phyloP scores from a whole-genome alignment of 306 rosid species.

The Corylus heterophylla region DNA sequence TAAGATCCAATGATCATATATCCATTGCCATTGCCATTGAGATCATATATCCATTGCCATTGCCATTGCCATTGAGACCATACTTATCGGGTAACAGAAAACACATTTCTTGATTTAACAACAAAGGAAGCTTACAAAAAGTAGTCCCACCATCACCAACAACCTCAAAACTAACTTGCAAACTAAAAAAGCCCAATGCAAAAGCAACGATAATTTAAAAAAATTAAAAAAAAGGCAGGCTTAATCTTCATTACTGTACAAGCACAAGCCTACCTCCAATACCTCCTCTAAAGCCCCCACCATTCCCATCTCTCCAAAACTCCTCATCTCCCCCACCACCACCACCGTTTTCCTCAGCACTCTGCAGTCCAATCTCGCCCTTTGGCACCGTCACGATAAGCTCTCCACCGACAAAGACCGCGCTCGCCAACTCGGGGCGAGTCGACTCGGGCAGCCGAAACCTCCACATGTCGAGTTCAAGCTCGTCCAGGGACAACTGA shows the following conservation, averaged over 20 bases:
- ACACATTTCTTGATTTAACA: slow-evolving; percentile 26
- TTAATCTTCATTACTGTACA: slow-evolving; percentile 66
- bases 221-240: background rate
- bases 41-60: background rate
- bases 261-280: slow-evolving; percentile 86
- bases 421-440: slow-evolving; percentile 87
- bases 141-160: slow-evolving; percentile 22
- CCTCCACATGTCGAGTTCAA: slow-evolving; percentile 95
- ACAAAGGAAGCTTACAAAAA: slow-evolving; percentile 28
- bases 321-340: slow-evolving; percentile 41
- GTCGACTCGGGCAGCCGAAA: slow-evolving; percentile 91
- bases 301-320: slow-evolving; percentile 48
- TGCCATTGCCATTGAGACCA: slow-evolving; percentile 6
- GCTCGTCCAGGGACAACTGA: slow-evolving; percentile 67
- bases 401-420: slow-evolving; percentile 78
- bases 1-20: background rate
- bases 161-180: slow-evolving; percentile 46
- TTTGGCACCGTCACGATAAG: slow-evolving; percentile 94
- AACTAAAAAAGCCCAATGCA: slow-evolving; percentile 35
- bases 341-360: slow-evolving; percentile 31
- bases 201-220: slow-evolving; percentile 15
- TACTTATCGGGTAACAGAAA: background rate
- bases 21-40: background rate
- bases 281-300: slow-evolving; percentile 58
- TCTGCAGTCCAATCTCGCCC: slow-evolving; percentile 37